A percentile compares a stretch with the other conserved stretches of the same genome.
Conservation (phyloP, 139 green algal species). For the Auxenochlorella protothecoides region DNA sequence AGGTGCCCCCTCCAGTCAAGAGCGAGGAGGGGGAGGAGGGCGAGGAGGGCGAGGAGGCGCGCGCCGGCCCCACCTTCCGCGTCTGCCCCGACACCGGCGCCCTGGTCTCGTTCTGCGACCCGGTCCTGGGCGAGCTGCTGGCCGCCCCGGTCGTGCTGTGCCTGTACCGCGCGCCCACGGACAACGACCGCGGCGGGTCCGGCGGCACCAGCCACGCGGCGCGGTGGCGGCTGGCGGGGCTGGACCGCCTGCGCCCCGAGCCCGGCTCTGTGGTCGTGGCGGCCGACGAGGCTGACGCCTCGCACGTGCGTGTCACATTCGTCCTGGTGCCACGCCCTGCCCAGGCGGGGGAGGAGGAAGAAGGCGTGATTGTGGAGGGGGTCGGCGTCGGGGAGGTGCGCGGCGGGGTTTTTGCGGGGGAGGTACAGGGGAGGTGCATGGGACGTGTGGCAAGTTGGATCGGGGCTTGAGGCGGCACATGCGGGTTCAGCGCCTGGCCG, state of each 20-base stretch:
- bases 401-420: too few relatives aligned
- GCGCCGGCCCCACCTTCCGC: not conserved
- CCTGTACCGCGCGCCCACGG: slow-evolving; percentile 66
- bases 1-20: not conserved
- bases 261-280: too few relatives aligned
- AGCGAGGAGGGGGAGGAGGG: not conserved
- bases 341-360: not conserved
- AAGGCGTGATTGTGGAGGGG: slow-evolving; percentile 7
- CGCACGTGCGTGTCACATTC: not conserved
- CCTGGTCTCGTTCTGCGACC: not conserved
- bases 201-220: slow-evolving; percentile 55
- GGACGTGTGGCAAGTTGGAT: too few relatives aligned
- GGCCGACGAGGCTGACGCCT: too few relatives aligned
- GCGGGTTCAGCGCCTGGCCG: too few relatives aligned
- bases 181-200: slow-evolving; percentile 79
- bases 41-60: not conserved
- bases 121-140: slow-evolving; percentile 22
- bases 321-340: slow-evolving; percentile 1
- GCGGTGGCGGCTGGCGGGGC: slow-evolving; percentile 16
- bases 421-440: too few relatives aligned
- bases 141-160: slow-evolving; percentile 25
- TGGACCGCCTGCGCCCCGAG: too few relatives aligned
- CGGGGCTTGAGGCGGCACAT: too few relatives aligned
- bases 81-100: not conserved
- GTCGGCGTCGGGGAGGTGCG: slow-evolving; percentile 42